A percentile compares a stretch with the other conserved stretches of the same genome.
Evolutionary conservation across 2,329 filamentous ascomycete genomes (phyloP).

Genomic region (Xylariaceae sp.): DNA sequence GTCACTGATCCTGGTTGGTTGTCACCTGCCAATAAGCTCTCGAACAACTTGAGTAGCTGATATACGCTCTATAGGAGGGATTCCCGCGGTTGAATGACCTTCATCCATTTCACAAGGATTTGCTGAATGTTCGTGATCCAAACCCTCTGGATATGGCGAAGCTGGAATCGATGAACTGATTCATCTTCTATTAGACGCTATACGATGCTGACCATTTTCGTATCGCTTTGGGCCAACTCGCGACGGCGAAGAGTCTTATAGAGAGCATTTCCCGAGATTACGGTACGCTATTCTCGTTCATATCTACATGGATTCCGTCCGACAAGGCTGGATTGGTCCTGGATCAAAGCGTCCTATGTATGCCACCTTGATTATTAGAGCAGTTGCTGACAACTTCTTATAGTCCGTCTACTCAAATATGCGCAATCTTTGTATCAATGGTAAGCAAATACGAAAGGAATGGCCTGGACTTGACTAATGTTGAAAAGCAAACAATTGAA

Average conservation of each 20-base stretch:
- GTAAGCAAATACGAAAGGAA: slow-evolving; percentile 1
- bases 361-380: neutral
- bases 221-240: slow-evolving; percentile 94
- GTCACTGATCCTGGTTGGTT: slow-evolving; percentile 30
- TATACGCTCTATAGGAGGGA: slow-evolving; percentile 57
- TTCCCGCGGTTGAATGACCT: slow-evolving; percentile 94
- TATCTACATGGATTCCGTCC: neutral
- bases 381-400: slow-evolving; percentile 8
- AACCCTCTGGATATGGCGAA: neutral
- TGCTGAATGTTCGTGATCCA: slow-evolving; percentile 59
- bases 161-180: neutral
- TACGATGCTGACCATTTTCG: slow-evolving; percentile 99
- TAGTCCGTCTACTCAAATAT: slow-evolving; percentile 91
- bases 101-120: slow-evolving; percentile 86
- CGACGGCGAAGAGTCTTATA: slow-evolving; percentile 94
- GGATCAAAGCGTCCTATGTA: neutral
- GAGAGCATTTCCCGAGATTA: slow-evolving; percentile 97
- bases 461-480: neutral
- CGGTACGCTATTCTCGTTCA: slow-evolving; percentile 21
- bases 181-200: slow-evolving; percentile 70
- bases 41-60: neutral
- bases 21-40: neutral
- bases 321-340: neutral
- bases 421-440: slow-evolving; percentile 97
- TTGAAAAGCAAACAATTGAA: slow-evolving; percentile 84